Percentiles rank a stretch among this genome's conserved stretches.
These are phyloP conservation scores for Brasenia schreberi DNA, from an alignment of 164 flowering plant species.

Conservation along the genomic window DNA sequence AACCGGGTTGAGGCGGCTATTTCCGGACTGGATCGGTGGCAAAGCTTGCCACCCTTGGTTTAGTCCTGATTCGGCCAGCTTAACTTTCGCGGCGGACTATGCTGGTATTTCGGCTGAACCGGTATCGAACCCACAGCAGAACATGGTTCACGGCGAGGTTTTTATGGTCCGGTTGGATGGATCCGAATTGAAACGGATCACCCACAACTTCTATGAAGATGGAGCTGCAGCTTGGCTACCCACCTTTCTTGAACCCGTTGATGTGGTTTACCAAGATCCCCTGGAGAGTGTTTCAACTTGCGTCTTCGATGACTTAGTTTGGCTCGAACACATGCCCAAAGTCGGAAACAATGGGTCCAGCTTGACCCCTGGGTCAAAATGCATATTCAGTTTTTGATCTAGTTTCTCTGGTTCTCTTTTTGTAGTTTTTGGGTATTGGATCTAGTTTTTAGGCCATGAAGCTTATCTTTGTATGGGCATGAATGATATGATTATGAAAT, in stretches of 20 bases:
- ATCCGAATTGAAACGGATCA: constrained; percentile 40
- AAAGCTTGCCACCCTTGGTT: constrained; percentile 72
- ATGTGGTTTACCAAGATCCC: neutral
- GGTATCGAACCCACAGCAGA: constrained; percentile 65
- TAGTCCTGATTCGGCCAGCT: constrained; percentile 57
- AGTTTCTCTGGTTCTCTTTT: too few species aligned
- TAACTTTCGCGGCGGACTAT: constrained; percentile 65
- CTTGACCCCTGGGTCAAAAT: neutral
- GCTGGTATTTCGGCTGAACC: constrained; percentile 85
- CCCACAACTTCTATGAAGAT: constrained; percentile 80
- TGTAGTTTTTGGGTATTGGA: too few species aligned
- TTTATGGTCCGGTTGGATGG: constrained; percentile 52
- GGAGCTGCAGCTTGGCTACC: constrained; percentile 85
- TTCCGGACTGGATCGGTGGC: constrained; percentile 13
- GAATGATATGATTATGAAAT: too few species aligned
- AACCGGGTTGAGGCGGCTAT: constrained; percentile 41
- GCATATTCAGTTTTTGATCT: neutral
- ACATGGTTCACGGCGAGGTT: constrained; percentile 81
- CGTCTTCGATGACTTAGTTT: neutral
- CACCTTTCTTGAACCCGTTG: neutral
- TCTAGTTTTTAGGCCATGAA: too few species aligned
- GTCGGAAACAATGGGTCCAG: neutral
- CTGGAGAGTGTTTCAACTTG: neutral
- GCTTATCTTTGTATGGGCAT: too few species aligned
- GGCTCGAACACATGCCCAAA: neutral